Conservation (phyloP, 257 asterid species). For the Leptodermis oblonga region DNA sequence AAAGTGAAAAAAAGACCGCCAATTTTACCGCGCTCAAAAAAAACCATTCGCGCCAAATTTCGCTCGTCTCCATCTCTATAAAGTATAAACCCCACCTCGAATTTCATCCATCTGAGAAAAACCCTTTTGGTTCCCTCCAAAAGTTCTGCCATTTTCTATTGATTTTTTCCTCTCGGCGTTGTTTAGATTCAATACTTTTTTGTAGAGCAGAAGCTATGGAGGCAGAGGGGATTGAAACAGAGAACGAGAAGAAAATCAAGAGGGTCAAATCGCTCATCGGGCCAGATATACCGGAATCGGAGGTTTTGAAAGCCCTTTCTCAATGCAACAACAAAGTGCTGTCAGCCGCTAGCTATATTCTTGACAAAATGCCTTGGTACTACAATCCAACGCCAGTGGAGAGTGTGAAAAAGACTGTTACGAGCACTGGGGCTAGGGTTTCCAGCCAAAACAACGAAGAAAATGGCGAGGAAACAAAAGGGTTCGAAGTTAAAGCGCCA, state of each 20-base stretch:
- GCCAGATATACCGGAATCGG: conserved; percentile 24
- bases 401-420: conserved; percentile 37
- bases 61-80: neutral
- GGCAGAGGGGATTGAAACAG: conserved; percentile 14
- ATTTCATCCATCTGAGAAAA: neutral
- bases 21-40: neutral
- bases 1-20: conserved; percentile 24
- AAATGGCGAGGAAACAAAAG: conserved; percentile 7
- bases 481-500: neutral
- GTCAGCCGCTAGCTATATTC: conserved; percentile 23
- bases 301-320: conserved; percentile 26
- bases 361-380: conserved; percentile 17
- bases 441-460: conserved; percentile 26
- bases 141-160: neutral
- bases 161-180: neutral
- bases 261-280: conserved; percentile 28
- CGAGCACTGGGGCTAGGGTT: conserved; percentile 55
- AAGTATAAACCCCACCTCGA: conserved; percentile 2
- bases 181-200: neutral
- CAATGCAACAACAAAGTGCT: conserved; percentile 22
- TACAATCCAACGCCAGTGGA: neutral
- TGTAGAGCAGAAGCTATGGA: conserved; percentile 18
- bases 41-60: conserved; percentile 30
- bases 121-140: neutral
- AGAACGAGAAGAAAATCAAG: conserved; percentile 26